A percentile compares a stretch with the other conserved stretches of the same genome.
Evolutionary conservation across 768 basidiomycete species (phyloP).

Genomic region (Dentipellis fragilis): DNA sequence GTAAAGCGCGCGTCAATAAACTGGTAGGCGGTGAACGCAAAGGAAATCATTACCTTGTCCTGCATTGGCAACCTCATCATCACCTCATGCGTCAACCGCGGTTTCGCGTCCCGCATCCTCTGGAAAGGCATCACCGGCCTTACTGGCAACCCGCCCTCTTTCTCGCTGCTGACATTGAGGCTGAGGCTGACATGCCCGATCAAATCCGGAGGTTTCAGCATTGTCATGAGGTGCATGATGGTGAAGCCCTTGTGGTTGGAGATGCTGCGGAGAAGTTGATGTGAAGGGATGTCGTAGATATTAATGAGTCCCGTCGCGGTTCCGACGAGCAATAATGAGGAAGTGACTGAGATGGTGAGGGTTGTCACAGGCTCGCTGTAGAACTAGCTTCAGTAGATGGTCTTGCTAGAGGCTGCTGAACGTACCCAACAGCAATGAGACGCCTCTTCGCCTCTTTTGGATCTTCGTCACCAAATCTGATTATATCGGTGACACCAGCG

Average conservation of each 20-base stretch:
- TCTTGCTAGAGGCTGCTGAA: constrained; percentile 4
- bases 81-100: constrained; percentile 63
- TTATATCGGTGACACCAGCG: constrained; percentile 56
- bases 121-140: constrained; percentile 64
- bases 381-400: constrained; percentile 1
- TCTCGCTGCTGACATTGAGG: constrained; percentile 36
- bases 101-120: constrained; percentile 56
- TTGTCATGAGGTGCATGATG: constrained; percentile 61
- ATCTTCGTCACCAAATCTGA: constrained; percentile 53
- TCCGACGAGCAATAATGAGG: constrained; percentile 73
- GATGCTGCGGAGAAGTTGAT: constrained; percentile 80
- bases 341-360: constrained; percentile 68
- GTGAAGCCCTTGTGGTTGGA: constrained; percentile 17
- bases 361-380: constrained; percentile 62
- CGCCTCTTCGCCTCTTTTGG: constrained; percentile 38
- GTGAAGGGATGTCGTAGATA: constrained; percentile 82
- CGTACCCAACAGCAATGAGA: constrained; percentile 64
- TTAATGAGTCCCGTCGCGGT: constrained; percentile 65
- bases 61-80: constrained; percentile 46
- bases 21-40: background rate
- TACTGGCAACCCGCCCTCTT: constrained; percentile 50
- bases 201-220: constrained; percentile 83
- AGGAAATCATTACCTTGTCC: constrained; percentile 27
- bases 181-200: constrained; percentile 65
- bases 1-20: background rate